These are phyloP conservation scores for Boletellus emodensis DNA, from an alignment of 768 basidiomycete genomes.

Conservation along the genomic window DNA sequence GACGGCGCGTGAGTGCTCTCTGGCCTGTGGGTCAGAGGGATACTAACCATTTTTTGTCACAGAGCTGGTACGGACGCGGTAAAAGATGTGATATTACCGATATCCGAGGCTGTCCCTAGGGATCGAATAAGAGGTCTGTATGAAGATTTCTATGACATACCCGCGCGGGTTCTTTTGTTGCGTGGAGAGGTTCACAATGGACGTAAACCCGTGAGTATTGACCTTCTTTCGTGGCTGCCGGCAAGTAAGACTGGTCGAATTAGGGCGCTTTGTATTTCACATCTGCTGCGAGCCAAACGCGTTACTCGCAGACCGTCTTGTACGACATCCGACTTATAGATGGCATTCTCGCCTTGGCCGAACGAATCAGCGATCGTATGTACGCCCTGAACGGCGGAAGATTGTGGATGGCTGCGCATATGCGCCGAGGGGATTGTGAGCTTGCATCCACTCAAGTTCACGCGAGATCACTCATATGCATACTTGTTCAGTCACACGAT, in stretches of 20 bases:
- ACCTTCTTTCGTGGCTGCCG: background rate
- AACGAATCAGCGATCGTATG: conserved; percentile 34
- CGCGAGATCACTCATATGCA: conserved; percentile 6
- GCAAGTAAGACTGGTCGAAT: background rate
- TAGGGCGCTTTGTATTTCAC: conserved; percentile 35
- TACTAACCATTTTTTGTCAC: background rate
- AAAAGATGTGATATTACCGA: conserved; percentile 37
- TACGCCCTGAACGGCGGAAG: conserved; percentile 25
- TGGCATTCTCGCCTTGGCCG: conserved; percentile 27
- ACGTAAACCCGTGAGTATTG: conserved; percentile 39
- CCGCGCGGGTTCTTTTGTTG: conserved; percentile 36
- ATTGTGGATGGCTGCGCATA: conserved; percentile 42
- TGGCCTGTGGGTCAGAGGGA: background rate
- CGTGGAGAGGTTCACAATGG: conserved; percentile 36
- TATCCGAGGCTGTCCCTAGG: conserved; percentile 32
- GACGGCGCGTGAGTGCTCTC: conserved; percentile 35
- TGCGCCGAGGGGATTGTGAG: conserved; percentile 45
- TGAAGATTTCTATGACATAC: conserved; percentile 36
- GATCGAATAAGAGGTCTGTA: conserved; percentile 34
- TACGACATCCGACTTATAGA: conserved; percentile 27
- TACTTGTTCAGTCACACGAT: conserved; percentile 18
- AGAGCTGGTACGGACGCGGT: conserved; percentile 38
- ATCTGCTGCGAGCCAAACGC: conserved; percentile 24
- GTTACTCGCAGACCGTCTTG: conserved; percentile 31
- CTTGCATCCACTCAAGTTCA: background rate